phyloP scores from a whole-genome alignment of 352 stramenopile species.

The Phytopythium aichiense region DNA sequence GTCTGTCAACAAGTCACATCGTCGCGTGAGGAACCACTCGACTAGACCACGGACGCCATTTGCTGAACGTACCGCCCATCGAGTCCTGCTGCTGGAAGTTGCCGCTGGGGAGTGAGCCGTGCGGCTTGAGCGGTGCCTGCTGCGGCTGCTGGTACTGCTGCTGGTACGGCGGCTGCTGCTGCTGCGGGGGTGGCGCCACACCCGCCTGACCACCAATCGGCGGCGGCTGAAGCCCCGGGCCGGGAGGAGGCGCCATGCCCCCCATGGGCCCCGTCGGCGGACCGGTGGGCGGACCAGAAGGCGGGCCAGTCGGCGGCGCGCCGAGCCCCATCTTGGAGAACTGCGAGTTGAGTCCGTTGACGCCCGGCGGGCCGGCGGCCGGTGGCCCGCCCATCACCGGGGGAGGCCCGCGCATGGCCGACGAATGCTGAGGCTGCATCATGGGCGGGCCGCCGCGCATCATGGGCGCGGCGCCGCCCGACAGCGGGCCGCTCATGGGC shows the following conservation, averaged over 20 bases:
- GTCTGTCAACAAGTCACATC: constrained; percentile 24
- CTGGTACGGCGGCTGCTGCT: constrained; percentile 11
- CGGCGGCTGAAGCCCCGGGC: constrained; percentile 2
- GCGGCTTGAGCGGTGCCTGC: constrained; percentile 23
- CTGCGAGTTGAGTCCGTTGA: constrained; percentile 45
- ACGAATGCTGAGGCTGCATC: constrained; percentile 7
- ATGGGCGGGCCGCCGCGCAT: constrained; percentile 21
- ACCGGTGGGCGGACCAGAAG: constrained; percentile 21
- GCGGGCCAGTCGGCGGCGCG: constrained; percentile 13
- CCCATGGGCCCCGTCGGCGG: constrained; percentile 18
- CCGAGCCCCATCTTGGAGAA: constrained; percentile 69
- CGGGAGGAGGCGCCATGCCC: constrained; percentile 6
- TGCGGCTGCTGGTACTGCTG: constrained; percentile 20
- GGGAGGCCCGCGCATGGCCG: constrained; percentile 4
- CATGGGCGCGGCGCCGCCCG: constrained; percentile 21
- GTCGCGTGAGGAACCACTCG: background rate
- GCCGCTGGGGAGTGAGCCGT: constrained; percentile 46
- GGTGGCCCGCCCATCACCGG: constrained; percentile 19
- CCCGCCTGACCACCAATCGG: constrained; percentile 16
- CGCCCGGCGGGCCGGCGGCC: constrained; percentile 11
- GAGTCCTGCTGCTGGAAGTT: constrained; percentile 84
- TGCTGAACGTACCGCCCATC: constrained; percentile 47
- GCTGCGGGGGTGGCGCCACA: constrained; percentile 23
- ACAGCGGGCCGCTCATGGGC: constrained; percentile 8
- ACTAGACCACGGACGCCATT: too few relatives aligned